Conservation (phyloP, 208 protist genomes). For the Crithidia brevicula region DNA sequence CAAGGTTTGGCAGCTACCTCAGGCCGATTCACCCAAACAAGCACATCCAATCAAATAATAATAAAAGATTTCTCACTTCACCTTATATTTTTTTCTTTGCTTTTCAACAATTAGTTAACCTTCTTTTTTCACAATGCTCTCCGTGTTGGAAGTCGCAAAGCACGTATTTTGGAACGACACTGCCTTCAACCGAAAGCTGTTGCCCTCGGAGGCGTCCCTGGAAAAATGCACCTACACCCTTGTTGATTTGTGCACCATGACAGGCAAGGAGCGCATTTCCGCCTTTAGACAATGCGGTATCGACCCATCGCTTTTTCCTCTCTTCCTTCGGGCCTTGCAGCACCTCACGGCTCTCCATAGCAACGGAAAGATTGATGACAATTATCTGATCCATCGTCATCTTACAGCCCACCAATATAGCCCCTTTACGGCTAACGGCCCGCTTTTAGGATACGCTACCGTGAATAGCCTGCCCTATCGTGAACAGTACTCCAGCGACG, state of each 20-base stretch:
- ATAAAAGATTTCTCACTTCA: too few species aligned
- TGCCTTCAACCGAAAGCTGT: constrained; percentile 55
- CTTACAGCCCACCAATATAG: constrained; percentile 73
- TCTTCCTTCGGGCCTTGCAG: constrained; percentile 82
- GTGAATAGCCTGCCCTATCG: constrained; percentile 66
- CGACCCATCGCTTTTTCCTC: constrained; percentile 67
- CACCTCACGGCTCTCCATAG: constrained; percentile 71
- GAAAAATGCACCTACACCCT: constrained; percentile 60
- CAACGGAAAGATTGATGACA: constrained; percentile 50
- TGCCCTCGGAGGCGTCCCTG: constrained; percentile 71
- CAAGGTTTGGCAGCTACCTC: too few species aligned
- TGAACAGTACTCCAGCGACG: constrained; percentile 21
- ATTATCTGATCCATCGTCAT: constrained; percentile 76
- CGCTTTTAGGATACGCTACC: constrained; percentile 66
- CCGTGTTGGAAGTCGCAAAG: constrained; percentile 69
- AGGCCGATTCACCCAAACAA: too few species aligned
- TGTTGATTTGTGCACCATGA: constrained; percentile 78
- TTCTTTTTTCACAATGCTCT: constrained; percentile 51
- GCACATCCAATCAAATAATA: too few species aligned
- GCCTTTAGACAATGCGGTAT: constrained; percentile 76
- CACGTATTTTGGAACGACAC: constrained; percentile 86
- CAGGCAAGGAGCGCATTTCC: constrained; percentile 64
- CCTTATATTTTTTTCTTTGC: constrained; percentile 21
- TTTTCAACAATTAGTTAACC: not conserved
- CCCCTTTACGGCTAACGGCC: constrained; percentile 37